Percentiles rank a stretch among this genome's conserved stretches.
These are phyloP conservation scores for Mrakiaceae sp. DNA, from an alignment of 1,284 basidiomycete genomes.

Conservation along the genomic window DNA sequence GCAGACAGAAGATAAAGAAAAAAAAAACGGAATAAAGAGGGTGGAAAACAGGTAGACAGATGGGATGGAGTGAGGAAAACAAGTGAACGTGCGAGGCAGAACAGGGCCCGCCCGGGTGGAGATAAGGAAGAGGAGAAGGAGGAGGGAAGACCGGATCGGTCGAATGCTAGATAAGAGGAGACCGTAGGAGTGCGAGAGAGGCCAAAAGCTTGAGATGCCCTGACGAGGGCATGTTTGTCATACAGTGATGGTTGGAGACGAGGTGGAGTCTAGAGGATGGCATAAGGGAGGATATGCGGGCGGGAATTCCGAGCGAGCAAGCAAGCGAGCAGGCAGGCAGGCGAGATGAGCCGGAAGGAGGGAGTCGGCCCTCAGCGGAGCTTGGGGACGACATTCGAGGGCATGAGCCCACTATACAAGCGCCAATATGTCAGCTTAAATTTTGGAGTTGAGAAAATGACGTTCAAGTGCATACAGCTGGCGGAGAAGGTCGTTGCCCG, in stretches of 20 bases:
- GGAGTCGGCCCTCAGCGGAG: constrained; percentile 3
- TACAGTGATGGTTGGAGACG: too few species aligned
- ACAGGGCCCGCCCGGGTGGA: background rate
- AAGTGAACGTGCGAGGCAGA: background rate
- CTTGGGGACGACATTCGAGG: constrained; percentile 12
- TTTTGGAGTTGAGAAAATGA: too few species aligned
- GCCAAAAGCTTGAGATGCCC: too few species aligned
- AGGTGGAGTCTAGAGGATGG: too few species aligned
- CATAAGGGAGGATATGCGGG: too few species aligned
- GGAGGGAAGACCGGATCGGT: background rate
- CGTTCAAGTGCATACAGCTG: constrained; percentile 1
- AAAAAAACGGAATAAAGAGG: background rate
- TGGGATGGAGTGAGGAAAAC: background rate
- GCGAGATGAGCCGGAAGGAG: too few species aligned
- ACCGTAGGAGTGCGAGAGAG: too few species aligned
- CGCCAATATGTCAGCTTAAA: too few species aligned
- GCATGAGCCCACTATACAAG: constrained; percentile 12
- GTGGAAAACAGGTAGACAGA: background rate
- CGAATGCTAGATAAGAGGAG: background rate
- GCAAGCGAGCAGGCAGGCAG: too few species aligned
- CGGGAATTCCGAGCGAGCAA: too few species aligned
- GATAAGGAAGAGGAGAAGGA: background rate
- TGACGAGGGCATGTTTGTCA: too few species aligned
- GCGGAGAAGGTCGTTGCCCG: constrained; percentile 14
- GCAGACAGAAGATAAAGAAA: background rate